Conservation (phyloP, 2,329 filamentous ascomycete species). For the Geosmithia flava region DNA sequence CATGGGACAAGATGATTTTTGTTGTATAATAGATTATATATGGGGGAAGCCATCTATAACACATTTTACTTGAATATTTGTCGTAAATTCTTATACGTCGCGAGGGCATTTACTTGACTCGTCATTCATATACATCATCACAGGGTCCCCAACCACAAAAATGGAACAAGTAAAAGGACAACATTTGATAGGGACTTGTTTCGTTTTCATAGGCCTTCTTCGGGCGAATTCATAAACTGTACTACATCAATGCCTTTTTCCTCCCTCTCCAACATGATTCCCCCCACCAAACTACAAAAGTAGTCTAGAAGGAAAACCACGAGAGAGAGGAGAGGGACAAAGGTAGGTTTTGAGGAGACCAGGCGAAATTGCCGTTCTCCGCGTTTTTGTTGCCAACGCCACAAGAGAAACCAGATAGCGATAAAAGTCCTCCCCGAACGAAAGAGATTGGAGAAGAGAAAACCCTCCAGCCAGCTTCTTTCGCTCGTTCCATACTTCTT, state of each 20-base stretch:
- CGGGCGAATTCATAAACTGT: constrained; percentile 29
- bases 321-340: constrained; percentile 12
- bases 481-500: not conserved
- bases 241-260: constrained; percentile 10
- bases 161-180: not conserved
- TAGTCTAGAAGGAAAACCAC: not conserved
- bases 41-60: too few relatives aligned
- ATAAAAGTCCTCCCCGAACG: constrained; percentile 14
- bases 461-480: not conserved
- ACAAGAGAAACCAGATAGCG: constrained; percentile 37
- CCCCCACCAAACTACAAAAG: not conserved
- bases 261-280: not conserved
- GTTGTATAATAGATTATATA: too few relatives aligned
- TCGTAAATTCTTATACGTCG: not conserved
- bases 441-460: not conserved
- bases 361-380: constrained; percentile 57
- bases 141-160: not conserved
- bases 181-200: constrained; percentile 3
- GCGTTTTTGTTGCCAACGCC: constrained; percentile 55
- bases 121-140: not conserved
- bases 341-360: constrained; percentile 48
- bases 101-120: not conserved
- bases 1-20: too few relatives aligned
- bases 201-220: constrained; percentile 28
- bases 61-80: too few relatives aligned